A percentile compares a stretch with the other conserved stretches of the same genome.
Evolutionary conservation across 2,329 filamentous ascomycete genomes (phyloP).

Genomic region (Phialophora tarda): DNA sequence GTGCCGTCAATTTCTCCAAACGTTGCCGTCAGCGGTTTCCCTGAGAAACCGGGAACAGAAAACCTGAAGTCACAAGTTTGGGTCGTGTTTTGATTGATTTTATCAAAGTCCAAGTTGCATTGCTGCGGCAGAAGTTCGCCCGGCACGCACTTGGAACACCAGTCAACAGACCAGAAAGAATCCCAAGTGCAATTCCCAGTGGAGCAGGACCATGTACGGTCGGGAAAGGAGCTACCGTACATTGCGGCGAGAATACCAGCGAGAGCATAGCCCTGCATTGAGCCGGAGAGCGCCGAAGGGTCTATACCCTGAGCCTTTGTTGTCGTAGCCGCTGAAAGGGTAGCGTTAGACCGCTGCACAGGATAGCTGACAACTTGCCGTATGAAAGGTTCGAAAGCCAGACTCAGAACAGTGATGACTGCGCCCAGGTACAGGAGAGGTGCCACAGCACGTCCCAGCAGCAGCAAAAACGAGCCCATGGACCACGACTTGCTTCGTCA

Average conservation of each 20-base stretch:
- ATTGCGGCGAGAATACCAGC: neutral
- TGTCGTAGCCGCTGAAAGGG: neutral
- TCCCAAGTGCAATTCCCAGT: constrained; percentile 12
- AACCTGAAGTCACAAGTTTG: neutral
- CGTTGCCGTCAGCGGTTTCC: neutral
- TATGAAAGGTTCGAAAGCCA: constrained; percentile 9
- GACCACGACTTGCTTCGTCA: constrained; percentile 10
- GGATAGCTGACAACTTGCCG: constrained; percentile 6
- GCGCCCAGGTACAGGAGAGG: neutral
- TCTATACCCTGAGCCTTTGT: neutral
- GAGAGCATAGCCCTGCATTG: neutral
- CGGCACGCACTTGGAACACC: constrained; percentile 7
- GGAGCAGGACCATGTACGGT: constrained; percentile 2
- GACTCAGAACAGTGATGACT: constrained; percentile 2
- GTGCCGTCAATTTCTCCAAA: neutral
- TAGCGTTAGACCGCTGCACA: neutral
- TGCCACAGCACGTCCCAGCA: neutral
- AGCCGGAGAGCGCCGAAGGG: neutral
- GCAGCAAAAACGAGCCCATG: constrained; percentile 2
- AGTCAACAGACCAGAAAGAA: constrained; percentile 1
- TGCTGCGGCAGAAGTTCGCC: neutral
- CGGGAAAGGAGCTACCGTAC: constrained; percentile 8
- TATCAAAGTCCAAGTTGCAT: no score
- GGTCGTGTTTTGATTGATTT: neutral
- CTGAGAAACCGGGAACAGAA: neutral